phyloP scores from a whole-genome alignment of 2,329 filamentous ascomycete genomes.

The Pseudogymnoascus sp. region DNA sequence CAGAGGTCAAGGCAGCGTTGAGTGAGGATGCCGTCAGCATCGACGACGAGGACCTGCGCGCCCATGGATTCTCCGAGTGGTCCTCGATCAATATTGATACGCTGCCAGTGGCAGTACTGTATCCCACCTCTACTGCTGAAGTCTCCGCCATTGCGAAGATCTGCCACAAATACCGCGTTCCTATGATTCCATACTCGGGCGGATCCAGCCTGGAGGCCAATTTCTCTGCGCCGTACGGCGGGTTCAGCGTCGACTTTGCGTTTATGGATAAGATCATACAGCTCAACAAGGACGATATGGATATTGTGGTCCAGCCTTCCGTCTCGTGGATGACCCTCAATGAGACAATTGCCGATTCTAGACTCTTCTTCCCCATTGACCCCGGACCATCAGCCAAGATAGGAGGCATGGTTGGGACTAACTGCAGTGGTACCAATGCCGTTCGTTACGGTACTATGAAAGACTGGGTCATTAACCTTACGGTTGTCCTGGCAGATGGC shows the following conservation, averaged over 20 bases:
- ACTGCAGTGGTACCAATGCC: conserved; percentile 69
- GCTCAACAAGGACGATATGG: conserved; percentile 81
- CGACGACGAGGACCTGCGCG: conserved; percentile 51
- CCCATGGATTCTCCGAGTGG: conserved; percentile 61
- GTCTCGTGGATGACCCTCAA: conserved; percentile 92
- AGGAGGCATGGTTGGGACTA: conserved; percentile 76
- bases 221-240: conserved; percentile 78
- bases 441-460: conserved; percentile 81
- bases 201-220: conserved; percentile 84
- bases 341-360: conserved; percentile 56
- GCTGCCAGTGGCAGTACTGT: conserved; percentile 55
- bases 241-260: conserved; percentile 81
- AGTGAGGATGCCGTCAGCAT: conserved; percentile 51
- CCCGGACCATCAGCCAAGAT: conserved; percentile 65
- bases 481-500: conserved; percentile 71
- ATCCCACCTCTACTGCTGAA: conserved; percentile 52
- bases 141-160: conserved; percentile 54
- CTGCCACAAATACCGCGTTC: conserved; percentile 71
- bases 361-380: conserved; percentile 86
- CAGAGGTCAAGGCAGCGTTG: conserved; percentile 44
- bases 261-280: conserved; percentile 77
- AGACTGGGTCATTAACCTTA: conserved; percentile 78
- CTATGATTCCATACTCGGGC: conserved; percentile 77
- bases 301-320: conserved; percentile 83
- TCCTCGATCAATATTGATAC: conserved; percentile 52